A percentile compares a stretch with the other conserved stretches of the same genome.
Conservation (phyloP, 1,284 basidiomycete species). For the Leccinum ponderosum region DNA sequence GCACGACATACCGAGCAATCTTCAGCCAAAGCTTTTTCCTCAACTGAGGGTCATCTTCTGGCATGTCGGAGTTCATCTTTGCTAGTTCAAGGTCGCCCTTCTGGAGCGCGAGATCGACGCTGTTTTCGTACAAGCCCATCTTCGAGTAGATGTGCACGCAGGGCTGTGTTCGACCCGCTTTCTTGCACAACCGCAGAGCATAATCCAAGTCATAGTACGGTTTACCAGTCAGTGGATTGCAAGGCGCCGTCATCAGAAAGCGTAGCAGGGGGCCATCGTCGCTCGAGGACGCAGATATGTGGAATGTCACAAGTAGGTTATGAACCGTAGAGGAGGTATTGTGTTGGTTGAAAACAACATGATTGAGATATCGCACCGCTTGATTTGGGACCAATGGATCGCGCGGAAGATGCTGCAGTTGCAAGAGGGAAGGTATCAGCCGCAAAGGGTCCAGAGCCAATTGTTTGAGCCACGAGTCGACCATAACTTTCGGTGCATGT, state of each 20-base stretch:
- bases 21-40: conserved; percentile 97
- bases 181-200: conserved; percentile 89
- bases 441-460: conserved; percentile 77
- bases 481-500: conserved; percentile 83
- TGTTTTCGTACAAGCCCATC: conserved; percentile 96
- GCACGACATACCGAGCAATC: conserved; percentile 96
- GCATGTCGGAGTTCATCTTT: conserved; percentile 91
- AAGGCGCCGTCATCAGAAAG: conserved; percentile 84
- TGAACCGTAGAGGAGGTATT: conserved; percentile 88
- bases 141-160: conserved; percentile 98
- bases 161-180: conserved; percentile 78
- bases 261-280: conserved; percentile 83
- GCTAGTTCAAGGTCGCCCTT: conserved; percentile 93
- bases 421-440: conserved; percentile 88
- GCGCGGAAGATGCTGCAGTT: conserved; percentile 69
- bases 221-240: conserved; percentile 79
- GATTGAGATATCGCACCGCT: conserved; percentile 85
- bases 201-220: conserved; percentile 99
- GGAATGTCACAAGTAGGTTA: conserved; percentile 91
- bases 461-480: conserved; percentile 91
- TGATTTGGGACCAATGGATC: conserved; percentile 79
- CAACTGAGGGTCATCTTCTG: conserved; percentile 84
- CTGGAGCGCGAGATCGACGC: conserved; percentile 92
- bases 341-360: conserved; percentile 78
- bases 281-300: conserved; percentile 58